Evolutionary conservation across 352 stramenopile species (phyloP), one percentile per base, ranked within the genome.

Genomic region (Peronospora farinosa): DNA sequence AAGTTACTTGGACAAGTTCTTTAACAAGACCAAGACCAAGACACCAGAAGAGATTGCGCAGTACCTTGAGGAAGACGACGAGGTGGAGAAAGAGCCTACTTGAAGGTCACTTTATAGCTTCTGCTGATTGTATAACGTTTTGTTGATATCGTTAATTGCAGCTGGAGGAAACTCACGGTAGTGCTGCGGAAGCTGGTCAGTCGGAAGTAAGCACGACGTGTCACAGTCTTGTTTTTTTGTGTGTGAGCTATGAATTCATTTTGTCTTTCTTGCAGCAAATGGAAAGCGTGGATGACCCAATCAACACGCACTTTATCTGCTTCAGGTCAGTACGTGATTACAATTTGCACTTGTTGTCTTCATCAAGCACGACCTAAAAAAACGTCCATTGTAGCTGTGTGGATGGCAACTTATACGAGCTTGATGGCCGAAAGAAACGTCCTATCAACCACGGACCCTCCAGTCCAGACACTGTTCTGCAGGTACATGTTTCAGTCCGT

Each of bases 271-370:
- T 46, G 31, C 42, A 93, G 81, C 83, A 94, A 84, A 60, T 96
- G 42, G 80, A 92, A 35, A 72, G 76, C 40, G 71, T 97, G 13
- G 80, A 97, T 30, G 92, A 98, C 44, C 78, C 88, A 7, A 84
- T 98, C 57, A 82, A 96, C 55, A 98, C 93, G n/a, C 95, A 98
- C 67, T 98, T 98, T 47, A 75, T 98, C 25, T 96, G 88, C 58
- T 96, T 98, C 62, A 95, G 92, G 63, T 88, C 11, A 33, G 2
- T 36, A 15, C 15, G 11, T 8, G 11, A 44, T 16, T 32, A 7
- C 13, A 21, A 17, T 32, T 15, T 47, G 7, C 30, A 28, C n/a
- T 15, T 38, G 12, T 25, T 38, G 8, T 33, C 21, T 11, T 15
- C 30, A 7, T 12, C 5, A 23, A 25, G 15, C 13, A 38, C 15